phyloP scores from a whole-genome alignment of 495 filamentous ascomycete genomes.

The Aspergillus sclerotiicarbonarius region DNA sequence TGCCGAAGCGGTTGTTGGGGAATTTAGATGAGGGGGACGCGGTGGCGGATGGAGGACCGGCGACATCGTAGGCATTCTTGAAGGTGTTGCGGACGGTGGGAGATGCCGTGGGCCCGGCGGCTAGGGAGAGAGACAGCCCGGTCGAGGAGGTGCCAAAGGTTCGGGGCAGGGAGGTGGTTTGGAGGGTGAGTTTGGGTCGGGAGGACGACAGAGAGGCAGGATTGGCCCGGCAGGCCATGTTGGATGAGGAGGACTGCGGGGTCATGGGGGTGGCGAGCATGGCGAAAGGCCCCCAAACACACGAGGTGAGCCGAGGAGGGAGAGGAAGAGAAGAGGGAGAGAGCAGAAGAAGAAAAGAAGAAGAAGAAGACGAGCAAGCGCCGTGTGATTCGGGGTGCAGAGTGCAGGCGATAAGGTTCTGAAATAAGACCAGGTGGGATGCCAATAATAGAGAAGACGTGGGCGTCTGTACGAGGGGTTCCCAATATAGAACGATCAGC shows the following conservation, averaged over 20 bases:
- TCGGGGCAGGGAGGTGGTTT: constrained; percentile 57
- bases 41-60: constrained; percentile 63
- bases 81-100: constrained; percentile 82
- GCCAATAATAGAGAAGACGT: background rate
- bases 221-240: constrained; percentile 26
- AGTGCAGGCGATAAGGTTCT: background rate
- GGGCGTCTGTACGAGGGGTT: constrained; percentile 14
- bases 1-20: constrained; percentile 26
- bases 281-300: constrained; percentile 8
- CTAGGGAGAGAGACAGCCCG: constrained; percentile 54
- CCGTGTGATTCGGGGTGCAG: constrained; percentile 12
- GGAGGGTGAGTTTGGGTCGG: constrained; percentile 76
- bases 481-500: constrained; percentile 16
- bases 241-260: constrained; percentile 9
- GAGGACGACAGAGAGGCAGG: constrained; percentile 43
- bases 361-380: constrained; percentile 14
- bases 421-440: background rate
- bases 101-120: constrained; percentile 61
- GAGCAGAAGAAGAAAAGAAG: constrained; percentile 11
- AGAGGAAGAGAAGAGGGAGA: constrained; percentile 1
- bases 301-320: background rate
- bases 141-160: constrained; percentile 55
- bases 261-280: constrained; percentile 21
- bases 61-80: constrained; percentile 70
- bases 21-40: constrained; percentile 31